These are phyloP conservation scores for Cercospora janseana DNA, from an alignment of 2,329 filamentous ascomycete genomes.

Conservation along the genomic window DNA sequence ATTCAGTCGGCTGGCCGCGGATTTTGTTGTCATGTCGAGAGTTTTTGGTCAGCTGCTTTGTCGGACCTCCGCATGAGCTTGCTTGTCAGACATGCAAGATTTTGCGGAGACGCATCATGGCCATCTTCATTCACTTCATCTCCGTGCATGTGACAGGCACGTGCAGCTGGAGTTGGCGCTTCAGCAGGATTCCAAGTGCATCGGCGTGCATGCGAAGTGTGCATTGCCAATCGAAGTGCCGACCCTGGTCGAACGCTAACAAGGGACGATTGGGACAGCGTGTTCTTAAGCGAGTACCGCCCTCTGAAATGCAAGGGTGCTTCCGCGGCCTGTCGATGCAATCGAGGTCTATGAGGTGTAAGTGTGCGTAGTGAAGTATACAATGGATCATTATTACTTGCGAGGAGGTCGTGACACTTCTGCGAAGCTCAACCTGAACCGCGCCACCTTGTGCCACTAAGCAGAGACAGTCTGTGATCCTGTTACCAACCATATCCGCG, in stretches of 20 bases:
- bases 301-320: conserved; percentile 1
- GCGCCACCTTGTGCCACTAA: too few relatives aligned
- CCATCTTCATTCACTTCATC: conserved; percentile 11
- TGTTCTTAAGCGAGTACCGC: conserved; percentile 5
- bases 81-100: conserved; percentile 9
- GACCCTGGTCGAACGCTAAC: conserved; percentile 2
- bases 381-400: neutral
- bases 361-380: neutral
- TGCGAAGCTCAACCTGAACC: too few relatives aligned
- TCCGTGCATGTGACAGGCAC: conserved; percentile 12
- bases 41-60: neutral
- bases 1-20: neutral
- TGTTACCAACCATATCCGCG: too few relatives aligned
- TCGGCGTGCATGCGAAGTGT: neutral
- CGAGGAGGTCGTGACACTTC: neutral
- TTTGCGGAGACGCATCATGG: neutral
- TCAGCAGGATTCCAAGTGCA: conserved; percentile 6
- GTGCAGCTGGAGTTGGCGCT: neutral
- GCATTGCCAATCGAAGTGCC: conserved; percentile 5
- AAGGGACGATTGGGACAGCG: conserved; percentile 3
- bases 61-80: neutral
- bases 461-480: too few relatives aligned
- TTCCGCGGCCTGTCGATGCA: conserved; percentile 3
- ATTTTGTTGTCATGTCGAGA: conserved; percentile 9
- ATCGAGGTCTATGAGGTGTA: neutral